Evolutionary conservation across 2,329 filamentous ascomycete genomes (phyloP).

Genomic region (Chaetothyriales sp.): DNA sequence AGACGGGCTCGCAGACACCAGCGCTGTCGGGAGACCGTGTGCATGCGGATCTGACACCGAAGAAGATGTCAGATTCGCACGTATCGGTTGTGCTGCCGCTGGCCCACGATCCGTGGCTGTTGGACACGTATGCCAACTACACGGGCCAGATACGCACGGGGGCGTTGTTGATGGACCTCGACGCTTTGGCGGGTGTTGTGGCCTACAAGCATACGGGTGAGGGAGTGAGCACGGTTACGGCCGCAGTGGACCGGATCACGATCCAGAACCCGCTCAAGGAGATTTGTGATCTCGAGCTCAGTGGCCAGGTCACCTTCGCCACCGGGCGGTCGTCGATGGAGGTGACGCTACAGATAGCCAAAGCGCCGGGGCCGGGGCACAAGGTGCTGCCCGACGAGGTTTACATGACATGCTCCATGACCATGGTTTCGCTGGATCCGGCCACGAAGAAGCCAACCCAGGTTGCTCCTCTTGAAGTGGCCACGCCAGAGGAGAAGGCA

Average conservation of each 20-base stretch:
- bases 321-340: slow-evolving; percentile 61
- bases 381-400: slow-evolving; percentile 44
- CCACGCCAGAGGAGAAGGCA: slow-evolving; percentile 51
- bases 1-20: slow-evolving; percentile 24
- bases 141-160: slow-evolving; percentile 60
- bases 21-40: slow-evolving; percentile 16
- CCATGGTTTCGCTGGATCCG: slow-evolving; percentile 63
- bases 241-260: slow-evolving; percentile 49
- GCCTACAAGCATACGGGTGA: slow-evolving; percentile 61
- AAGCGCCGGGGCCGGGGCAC: slow-evolving; percentile 46
- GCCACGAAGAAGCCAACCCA: slow-evolving; percentile 51
- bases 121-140: slow-evolving; percentile 65
- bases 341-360: slow-evolving; percentile 59
- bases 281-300: slow-evolving; percentile 65
- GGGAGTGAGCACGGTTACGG: slow-evolving; percentile 49
- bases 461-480: slow-evolving; percentile 47
- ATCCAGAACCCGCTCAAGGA: slow-evolving; percentile 60
- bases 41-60: slow-evolving; percentile 48
- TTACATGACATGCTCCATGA: slow-evolving; percentile 59
- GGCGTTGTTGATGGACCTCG: slow-evolving; percentile 65
- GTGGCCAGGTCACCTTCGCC: slow-evolving; percentile 55
- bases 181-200: slow-evolving; percentile 62
- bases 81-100: slow-evolving; percentile 43
- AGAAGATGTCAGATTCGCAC: slow-evolving; percentile 58
- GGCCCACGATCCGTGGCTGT: slow-evolving; percentile 60